A percentile compares a stretch with the other conserved stretches of the same genome.
Evolutionary conservation across 2,329 filamentous ascomycete genomes (phyloP).

Genomic region (Phialophora tarda): DNA sequence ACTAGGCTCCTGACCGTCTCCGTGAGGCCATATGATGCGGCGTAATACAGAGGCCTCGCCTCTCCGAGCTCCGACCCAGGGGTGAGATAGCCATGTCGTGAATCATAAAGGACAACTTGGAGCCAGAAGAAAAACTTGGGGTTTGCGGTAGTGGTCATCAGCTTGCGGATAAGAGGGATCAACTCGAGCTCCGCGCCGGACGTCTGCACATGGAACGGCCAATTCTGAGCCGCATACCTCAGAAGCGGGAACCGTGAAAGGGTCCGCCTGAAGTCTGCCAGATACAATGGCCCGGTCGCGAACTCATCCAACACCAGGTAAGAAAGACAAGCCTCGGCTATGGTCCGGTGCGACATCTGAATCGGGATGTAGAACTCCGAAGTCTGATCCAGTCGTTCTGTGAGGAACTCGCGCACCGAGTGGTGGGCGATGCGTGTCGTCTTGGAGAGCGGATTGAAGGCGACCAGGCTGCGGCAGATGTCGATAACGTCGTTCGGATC

Average conservation of each 20-base stretch:
- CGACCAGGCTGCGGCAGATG: constrained; percentile 32
- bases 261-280: constrained; percentile 10
- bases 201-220: constrained; percentile 26
- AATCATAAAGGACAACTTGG: constrained; percentile 32
- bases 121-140: constrained; percentile 33
- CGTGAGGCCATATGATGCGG: constrained; percentile 29
- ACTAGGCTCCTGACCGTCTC: constrained; percentile 30
- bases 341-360: constrained; percentile 21
- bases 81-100: constrained; percentile 25
- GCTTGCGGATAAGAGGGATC: constrained; percentile 27
- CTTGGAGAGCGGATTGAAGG: constrained; percentile 22
- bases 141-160: constrained; percentile 24
- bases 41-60: constrained; percentile 29
- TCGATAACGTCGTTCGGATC: constrained; percentile 32
- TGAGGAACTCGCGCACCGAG: constrained; percentile 32
- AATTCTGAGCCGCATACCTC: constrained; percentile 30
- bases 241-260: constrained; percentile 24
- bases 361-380: constrained; percentile 26
- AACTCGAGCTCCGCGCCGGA: constrained; percentile 27
- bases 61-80: constrained; percentile 15
- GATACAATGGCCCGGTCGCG: constrained; percentile 18
- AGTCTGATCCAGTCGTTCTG: constrained; percentile 11
- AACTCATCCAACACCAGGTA: constrained; percentile 32
- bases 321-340: constrained; percentile 28
- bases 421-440: constrained; percentile 30